A percentile compares a stretch with the other conserved stretches of the same genome.
These are phyloP conservation scores for Mycena sanguinolenta DNA, from an alignment of 768 basidiomycete species.

Conservation along the genomic window DNA sequence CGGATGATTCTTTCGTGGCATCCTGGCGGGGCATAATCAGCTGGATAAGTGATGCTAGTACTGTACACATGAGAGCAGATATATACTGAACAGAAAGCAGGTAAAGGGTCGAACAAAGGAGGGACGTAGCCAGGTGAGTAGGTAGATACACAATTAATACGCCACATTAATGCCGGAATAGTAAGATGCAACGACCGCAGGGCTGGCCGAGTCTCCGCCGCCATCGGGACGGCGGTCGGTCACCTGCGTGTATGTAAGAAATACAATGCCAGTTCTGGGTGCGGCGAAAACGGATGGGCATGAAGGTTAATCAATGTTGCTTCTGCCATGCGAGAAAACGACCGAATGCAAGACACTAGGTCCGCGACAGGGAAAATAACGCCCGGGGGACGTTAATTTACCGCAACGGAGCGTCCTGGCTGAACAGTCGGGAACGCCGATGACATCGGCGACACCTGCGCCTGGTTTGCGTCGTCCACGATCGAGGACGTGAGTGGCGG, in stretches of 20 bases:
- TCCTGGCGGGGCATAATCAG: conserved; percentile 8
- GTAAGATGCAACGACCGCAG: conserved; percentile 6
- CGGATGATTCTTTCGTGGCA: conserved; percentile 3
- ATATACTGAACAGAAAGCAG: conserved; percentile 4
- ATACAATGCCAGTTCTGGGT: conserved; percentile 27
- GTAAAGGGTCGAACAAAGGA: conserved; percentile 5
- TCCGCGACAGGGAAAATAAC: neutral
- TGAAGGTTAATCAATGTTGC: conserved; percentile 5
- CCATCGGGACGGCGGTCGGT: neutral
- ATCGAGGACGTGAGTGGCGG: conserved; percentile 42
- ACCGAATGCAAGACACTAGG: conserved; percentile 1
- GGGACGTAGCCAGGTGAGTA: conserved; percentile 14
- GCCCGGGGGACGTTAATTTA: conserved; percentile 29
- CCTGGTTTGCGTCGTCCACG: conserved; percentile 58
- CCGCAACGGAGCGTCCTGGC: conserved; percentile 49
- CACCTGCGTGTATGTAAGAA: neutral
- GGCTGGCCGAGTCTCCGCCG: neutral
- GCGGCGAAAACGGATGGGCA: conserved; percentile 23
- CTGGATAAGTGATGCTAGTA: conserved; percentile 25
- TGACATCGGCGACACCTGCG: conserved; percentile 83
- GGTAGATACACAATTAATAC: conserved; percentile 25
- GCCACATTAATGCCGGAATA: conserved; percentile 21
- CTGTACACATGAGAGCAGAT: conserved; percentile 34
- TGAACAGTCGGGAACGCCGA: conserved; percentile 79
- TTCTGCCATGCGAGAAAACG: conserved; percentile 2